Evolutionary conservation across 1,139 yeast species (phyloP).

Genomic region (Taphrina deformans): DNA sequence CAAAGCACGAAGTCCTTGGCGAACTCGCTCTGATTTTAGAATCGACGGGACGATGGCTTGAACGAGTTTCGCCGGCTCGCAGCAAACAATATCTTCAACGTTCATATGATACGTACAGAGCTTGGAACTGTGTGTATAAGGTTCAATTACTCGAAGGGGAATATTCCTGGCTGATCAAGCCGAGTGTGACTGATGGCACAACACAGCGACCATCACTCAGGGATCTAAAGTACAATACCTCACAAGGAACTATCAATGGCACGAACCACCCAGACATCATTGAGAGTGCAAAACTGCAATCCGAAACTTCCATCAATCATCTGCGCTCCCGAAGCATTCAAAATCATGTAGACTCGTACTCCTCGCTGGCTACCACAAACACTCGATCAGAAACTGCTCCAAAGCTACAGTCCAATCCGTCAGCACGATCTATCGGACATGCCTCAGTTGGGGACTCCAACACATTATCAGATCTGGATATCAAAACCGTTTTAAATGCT

Average conservation of each 20-base stretch:
- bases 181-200: background rate
- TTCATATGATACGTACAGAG: background rate
- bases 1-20: background rate
- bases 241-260: background rate
- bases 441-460: background rate
- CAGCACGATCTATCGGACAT: background rate
- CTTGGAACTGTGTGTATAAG: constrained; percentile 2
- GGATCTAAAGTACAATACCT: background rate
- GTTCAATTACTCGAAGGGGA: background rate
- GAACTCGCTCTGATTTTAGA: constrained; percentile 1
- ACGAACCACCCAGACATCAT: background rate
- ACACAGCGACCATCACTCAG: background rate
- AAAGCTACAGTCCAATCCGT: background rate
- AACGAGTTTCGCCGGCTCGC: background rate
- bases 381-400: background rate
- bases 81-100: background rate
- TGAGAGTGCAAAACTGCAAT: background rate
- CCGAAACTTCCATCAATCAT: background rate
- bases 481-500: constrained; percentile 17
- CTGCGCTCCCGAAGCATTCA: background rate
- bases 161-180: background rate
- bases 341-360: background rate
- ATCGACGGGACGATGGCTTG: constrained; percentile 8
- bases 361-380: background rate
- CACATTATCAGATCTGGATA: constrained; percentile 4